Percentiles rank a stretch among this genome's conserved stretches.
Conservation (phyloP, 2,329 filamentous ascomycete genomes). For the Ophiosphaerella narmari region DNA sequence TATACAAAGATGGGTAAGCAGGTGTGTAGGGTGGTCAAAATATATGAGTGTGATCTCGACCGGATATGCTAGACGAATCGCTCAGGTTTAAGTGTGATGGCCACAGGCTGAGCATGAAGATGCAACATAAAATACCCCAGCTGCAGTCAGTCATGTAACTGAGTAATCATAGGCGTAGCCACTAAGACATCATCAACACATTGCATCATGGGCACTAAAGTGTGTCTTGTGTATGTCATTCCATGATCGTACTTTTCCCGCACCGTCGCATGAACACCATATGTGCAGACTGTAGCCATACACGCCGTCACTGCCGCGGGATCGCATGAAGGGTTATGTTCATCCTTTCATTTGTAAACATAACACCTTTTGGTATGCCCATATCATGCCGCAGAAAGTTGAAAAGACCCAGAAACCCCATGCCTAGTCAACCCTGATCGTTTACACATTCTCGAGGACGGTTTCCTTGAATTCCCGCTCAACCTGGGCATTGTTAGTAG, state of each 20-base stretch:
- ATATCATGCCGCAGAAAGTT: constrained; percentile 48
- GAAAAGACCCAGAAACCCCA: constrained; percentile 46
- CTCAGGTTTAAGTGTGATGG: too few species aligned
- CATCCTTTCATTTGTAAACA: constrained; percentile 48
- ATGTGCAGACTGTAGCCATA: constrained; percentile 38
- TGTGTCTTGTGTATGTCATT: constrained; percentile 43
- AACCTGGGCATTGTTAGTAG: constrained; percentile 37
- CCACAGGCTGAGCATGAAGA: too few species aligned
- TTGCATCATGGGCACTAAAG: not conserved
- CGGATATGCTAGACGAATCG: too few species aligned
- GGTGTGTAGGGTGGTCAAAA: too few species aligned
- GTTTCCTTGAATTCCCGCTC: constrained; percentile 99
- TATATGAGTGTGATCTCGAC: too few species aligned
- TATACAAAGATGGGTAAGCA: too few species aligned
- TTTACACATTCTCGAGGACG: constrained; percentile 92
- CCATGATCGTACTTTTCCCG: constrained; percentile 42
- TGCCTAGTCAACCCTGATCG: constrained; percentile 42
- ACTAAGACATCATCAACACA: not conserved
- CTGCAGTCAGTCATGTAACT: not conserved
- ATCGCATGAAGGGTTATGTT: constrained; percentile 44
- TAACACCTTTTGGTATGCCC: constrained; percentile 50
- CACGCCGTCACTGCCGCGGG: constrained; percentile 43
- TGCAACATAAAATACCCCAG: too few species aligned
- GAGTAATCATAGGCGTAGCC: not conserved
- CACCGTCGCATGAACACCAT: constrained; percentile 41